These are phyloP conservation scores for Arachnopeziza araneosa DNA, from an alignment of 2,329 filamentous ascomycete genomes.

Conservation along the genomic window DNA sequence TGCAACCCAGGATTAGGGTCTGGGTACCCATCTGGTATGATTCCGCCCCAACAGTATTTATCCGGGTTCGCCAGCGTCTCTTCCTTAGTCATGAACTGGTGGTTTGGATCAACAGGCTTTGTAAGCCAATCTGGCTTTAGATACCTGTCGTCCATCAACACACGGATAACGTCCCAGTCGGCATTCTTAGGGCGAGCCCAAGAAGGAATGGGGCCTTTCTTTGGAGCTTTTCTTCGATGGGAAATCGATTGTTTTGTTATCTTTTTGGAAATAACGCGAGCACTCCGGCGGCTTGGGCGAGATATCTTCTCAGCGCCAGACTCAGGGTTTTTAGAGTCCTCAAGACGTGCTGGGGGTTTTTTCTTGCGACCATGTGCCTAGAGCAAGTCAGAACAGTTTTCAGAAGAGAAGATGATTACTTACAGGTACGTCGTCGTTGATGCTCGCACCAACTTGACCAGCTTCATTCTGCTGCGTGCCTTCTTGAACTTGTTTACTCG, in stretches of 20 bases:
- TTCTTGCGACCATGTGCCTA: neutral
- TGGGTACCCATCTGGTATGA: too few species aligned
- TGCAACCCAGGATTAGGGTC: too few species aligned
- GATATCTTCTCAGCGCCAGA: neutral
- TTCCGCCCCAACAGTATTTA: neutral
- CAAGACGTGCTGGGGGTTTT: neutral
- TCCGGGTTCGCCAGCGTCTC: neutral
- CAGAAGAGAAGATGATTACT: neutral
- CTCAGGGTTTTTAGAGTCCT: neutral
- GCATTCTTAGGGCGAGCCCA: conserved; percentile 20
- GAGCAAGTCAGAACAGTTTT: neutral
- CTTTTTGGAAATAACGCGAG: neutral
- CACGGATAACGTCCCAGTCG: conserved; percentile 17
- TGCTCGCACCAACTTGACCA: neutral
- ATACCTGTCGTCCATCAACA: conserved; percentile 7
- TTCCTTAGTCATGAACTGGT: neutral
- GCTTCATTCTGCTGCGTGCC: neutral
- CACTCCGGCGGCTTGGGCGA: neutral
- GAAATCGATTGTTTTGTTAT: neutral
- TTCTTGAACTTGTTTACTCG: neutral
- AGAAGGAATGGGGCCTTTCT: neutral
- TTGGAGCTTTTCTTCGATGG: neutral
- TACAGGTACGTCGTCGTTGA: neutral
- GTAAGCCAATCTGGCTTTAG: neutral
- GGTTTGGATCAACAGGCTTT: neutral